phyloP scores from a whole-genome alignment of 305 asterid genomes.

The Fraxinus angustifolia region DNA sequence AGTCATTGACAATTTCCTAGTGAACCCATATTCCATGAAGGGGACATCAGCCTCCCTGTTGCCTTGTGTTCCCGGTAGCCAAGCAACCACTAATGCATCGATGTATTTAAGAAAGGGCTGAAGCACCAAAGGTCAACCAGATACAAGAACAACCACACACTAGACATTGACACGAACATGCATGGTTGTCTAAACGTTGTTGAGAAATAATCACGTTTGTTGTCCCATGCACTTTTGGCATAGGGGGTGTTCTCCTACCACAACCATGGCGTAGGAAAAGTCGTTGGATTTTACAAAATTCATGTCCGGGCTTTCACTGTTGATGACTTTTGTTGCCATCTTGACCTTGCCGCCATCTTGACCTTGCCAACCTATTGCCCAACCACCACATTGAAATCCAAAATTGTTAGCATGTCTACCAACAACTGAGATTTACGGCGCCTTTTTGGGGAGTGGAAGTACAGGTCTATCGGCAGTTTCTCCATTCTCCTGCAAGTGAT shows the following conservation, averaged over 20 bases:
- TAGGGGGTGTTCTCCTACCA: conserved; percentile 59
- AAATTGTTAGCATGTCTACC: conserved; percentile 54
- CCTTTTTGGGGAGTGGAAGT: conserved; percentile 29
- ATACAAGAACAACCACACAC: conserved; percentile 51
- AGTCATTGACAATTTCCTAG: conserved; percentile 49
- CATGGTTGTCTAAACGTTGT: conserved; percentile 23
- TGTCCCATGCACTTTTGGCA: conserved; percentile 47
- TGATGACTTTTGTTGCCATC: conserved; percentile 28
- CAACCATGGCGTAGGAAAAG: conserved; percentile 50
- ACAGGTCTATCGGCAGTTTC: conserved; percentile 14
- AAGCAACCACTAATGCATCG: conserved; percentile 66
- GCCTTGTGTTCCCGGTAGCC: conserved; percentile 67
- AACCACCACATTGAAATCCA: conserved; percentile 59
- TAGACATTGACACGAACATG: conserved; percentile 36
- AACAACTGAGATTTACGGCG: conserved; percentile 41
- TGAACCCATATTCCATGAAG: conserved; percentile 56
- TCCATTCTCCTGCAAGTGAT: conserved; percentile 34
- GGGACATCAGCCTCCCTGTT: conserved; percentile 52
- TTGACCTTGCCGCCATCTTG: conserved; percentile 26
- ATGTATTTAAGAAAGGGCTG: conserved; percentile 38
- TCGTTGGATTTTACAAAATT: conserved; percentile 31
- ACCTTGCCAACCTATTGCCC: conserved; percentile 55
- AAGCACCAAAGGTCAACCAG: conserved; percentile 54
- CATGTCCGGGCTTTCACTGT: conserved; percentile 22
- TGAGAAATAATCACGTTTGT: conserved; percentile 37